These are phyloP conservation scores for Moringa oleifera DNA, from an alignment of 345 rosid genomes.

Conservation along the genomic window DNA sequence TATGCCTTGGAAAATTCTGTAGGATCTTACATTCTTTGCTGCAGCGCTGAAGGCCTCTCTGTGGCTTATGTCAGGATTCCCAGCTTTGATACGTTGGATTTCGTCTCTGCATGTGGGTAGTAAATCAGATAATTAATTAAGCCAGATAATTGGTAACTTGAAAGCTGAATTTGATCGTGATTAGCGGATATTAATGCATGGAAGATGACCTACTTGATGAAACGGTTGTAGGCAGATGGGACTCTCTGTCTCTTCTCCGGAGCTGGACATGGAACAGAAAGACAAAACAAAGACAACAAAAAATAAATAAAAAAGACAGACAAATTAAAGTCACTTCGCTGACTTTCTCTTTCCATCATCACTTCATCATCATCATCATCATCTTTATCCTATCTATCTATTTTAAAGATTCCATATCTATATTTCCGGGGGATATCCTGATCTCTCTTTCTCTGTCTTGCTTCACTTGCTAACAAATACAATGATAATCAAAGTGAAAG, in stretches of 20 bases:
- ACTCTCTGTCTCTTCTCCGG: slow-evolving; percentile 99
- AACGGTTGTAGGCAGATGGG: slow-evolving; percentile 99
- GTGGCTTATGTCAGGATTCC: slow-evolving; percentile 98
- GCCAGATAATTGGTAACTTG: neutral
- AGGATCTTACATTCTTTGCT: slow-evolving; percentile 88
- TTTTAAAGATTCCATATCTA: slow-evolving; percentile 28
- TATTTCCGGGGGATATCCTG: slow-evolving; percentile 45
- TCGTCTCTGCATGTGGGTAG: slow-evolving; percentile 92
- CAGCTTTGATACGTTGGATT: slow-evolving; percentile 99
- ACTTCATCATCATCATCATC: slow-evolving; percentile 10
- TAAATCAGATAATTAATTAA: too few relatives aligned
- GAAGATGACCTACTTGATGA: slow-evolving; percentile 84
- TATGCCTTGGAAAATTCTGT: neutral
- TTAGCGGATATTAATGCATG: too few relatives aligned
- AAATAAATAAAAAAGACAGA: slow-evolving; percentile 42
- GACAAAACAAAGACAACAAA: slow-evolving; percentile 40
- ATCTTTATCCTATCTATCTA: slow-evolving; percentile 33
- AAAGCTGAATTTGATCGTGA: too few relatives aligned
- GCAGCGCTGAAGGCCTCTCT: slow-evolving; percentile 99
- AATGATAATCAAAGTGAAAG: too few relatives aligned
- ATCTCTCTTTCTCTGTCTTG: slow-evolving; percentile 5
- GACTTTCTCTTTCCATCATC: slow-evolving; percentile 34
- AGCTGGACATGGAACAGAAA: slow-evolving; percentile 57
- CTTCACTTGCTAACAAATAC: too few relatives aligned
- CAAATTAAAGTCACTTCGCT: slow-evolving; percentile 33